Conservation (phyloP, 768 basidiomycete species). For the Sarcomyxa edulis region DNA sequence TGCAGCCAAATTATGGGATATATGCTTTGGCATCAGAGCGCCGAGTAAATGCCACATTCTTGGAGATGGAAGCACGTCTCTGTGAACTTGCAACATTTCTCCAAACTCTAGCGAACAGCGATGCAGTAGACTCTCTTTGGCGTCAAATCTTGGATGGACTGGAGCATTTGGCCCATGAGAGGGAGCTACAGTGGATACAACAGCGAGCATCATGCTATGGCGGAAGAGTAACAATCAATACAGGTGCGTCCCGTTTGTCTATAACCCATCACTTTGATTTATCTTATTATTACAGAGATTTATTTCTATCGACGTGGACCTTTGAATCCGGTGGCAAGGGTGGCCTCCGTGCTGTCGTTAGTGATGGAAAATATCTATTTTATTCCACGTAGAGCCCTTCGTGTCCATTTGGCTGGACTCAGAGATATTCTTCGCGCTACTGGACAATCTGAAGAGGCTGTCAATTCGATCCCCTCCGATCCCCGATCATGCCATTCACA, state of each 20-base stretch:
- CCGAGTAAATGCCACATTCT: slow-evolving; percentile 5
- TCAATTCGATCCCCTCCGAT: not conserved
- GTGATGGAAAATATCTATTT: slow-evolving; percentile 17
- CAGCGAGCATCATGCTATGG: not conserved
- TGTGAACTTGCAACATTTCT: slow-evolving; percentile 7
- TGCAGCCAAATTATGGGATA: slow-evolving; percentile 5
- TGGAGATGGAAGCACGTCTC: slow-evolving; percentile 4
- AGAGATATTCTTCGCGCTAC: slow-evolving; percentile 10
- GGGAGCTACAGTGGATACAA: slow-evolving; percentile 1
- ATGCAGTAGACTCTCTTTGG: not conserved
- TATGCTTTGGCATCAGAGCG: slow-evolving; percentile 3
- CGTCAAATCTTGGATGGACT: not conserved
- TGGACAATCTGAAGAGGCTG: not conserved
- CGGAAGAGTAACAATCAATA: not conserved
- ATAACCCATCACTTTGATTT: not conserved
- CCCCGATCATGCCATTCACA: slow-evolving; percentile 2
- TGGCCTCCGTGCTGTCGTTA: slow-evolving; percentile 7
- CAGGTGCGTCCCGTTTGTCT: not conserved
- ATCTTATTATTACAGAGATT: not conserved
- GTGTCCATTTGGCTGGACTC: slow-evolving; percentile 15
- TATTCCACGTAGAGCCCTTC: slow-evolving; percentile 13
- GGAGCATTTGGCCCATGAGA: not conserved
- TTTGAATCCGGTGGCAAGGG: not conserved
- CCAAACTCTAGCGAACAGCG: not conserved
- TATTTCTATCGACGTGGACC: not conserved